These are phyloP conservation scores for Trypanosoma boissoni DNA, from an alignment of 208 protist species.

Conservation along the genomic window DNA sequence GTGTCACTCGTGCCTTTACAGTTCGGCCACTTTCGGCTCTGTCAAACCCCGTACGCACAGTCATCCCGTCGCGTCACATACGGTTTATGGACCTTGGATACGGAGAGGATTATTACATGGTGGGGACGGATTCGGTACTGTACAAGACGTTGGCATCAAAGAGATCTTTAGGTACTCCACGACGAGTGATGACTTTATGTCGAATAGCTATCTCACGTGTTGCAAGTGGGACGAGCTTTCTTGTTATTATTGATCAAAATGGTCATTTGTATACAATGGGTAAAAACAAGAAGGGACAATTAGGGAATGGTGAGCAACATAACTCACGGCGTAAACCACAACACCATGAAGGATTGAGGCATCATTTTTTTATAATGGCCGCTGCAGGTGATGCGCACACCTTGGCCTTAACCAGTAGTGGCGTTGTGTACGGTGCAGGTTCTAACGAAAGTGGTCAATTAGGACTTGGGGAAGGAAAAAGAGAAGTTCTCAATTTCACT, in stretches of 20 bases:
- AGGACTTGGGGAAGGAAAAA: conserved; percentile 48
- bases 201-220: conserved; percentile 71
- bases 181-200: conserved; percentile 78
- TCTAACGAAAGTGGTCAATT: conserved; percentile 86
- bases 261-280: conserved; percentile 79
- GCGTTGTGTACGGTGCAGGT: conserved; percentile 79
- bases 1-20: conserved; percentile 69
- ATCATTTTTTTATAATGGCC: conserved; percentile 85
- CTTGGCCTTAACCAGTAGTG: conserved; percentile 79
- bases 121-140: conserved; percentile 77
- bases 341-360: conserved; percentile 40
- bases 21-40: conserved; percentile 77
- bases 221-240: conserved; percentile 72
- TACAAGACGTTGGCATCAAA: conserved; percentile 83
- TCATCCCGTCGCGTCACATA: conserved; percentile 74
- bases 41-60: conserved; percentile 57
- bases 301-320: conserved; percentile 70
- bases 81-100: conserved; percentile 80
- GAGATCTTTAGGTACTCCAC: conserved; percentile 68
- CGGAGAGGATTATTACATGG: conserved; percentile 86
- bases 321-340: conserved; percentile 65
- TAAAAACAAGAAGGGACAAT: conserved; percentile 84
- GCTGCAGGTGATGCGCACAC: conserved; percentile 81
- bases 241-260: conserved; percentile 85
- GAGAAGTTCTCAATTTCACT: conserved; percentile 51